Evolutionary conservation across 169 alveolate species (phyloP).

Genomic region (Plasmodium malariae): DNA sequence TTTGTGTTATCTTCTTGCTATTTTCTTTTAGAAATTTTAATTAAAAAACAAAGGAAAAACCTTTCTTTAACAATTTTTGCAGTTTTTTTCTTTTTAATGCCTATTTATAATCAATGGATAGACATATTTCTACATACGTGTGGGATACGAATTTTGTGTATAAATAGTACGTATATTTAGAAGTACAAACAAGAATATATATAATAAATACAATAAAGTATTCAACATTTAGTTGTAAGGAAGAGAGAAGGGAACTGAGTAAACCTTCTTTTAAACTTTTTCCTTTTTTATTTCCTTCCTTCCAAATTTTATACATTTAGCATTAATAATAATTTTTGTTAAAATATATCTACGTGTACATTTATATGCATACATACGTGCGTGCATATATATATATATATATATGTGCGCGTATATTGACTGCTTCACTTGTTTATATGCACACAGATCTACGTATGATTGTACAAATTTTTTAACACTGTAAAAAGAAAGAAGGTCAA

Average conservation of each 20-base stretch:
- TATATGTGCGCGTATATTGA: not conserved
- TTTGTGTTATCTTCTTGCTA: conserved; percentile 9
- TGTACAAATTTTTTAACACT: not conserved
- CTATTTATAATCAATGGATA: not conserved
- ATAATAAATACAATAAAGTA: no score
- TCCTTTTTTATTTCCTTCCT: no score
- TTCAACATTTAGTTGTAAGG: no score
- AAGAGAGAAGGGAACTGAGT: no score
- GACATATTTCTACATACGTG: not conserved
- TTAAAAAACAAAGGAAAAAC: not conserved
- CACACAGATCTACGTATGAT: not conserved
- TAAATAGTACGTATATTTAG: no score
- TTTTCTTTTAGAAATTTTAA: not conserved
- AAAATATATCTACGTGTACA: conserved; percentile 1
- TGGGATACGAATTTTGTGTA: no score
- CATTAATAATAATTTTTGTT: no score
- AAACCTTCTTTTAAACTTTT: no score
- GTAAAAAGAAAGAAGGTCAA: not conserved
- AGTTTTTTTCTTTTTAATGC: not conserved
- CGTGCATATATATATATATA: conserved; percentile 1
- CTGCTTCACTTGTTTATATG: not conserved
- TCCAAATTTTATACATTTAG: no score
- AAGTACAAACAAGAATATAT: no score
- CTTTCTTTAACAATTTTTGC: not conserved
- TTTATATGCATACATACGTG: not conserved